Evolutionary conservation across 2,329 filamentous ascomycete species (phyloP), one percentile per base, ranked within the genome.

Genomic region (Pseudogymnoascus sp.): DNA sequence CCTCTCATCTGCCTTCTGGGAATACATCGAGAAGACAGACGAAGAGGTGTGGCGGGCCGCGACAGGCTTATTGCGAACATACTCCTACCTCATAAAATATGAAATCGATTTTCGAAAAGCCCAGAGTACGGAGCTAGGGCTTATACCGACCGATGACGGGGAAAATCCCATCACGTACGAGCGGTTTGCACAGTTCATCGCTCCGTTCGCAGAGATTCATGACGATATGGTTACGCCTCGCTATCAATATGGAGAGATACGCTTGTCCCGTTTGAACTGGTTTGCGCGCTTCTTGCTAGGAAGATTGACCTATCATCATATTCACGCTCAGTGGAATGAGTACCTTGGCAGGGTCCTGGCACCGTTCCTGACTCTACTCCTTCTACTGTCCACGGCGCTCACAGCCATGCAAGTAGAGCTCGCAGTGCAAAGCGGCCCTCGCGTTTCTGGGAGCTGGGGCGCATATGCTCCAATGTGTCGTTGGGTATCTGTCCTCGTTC

Each of bases 31-130:
- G 40, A 64, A 17, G 9, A 40, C 15, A 17, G n/a, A 40, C 15
- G 37, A 40, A 40, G 21, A 56, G 46, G 31, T 65, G 11, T 15
- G 31, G 21, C n/a, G 21, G 46, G 37, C 17, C 42, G 61, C 61
- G 23, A 21, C 72, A 17, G 75, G 75, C 2, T 73, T 73, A 26
- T 64, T 77, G 6, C 63, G 65, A 21, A 71, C 70, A 5, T 77
- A 76, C 63, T 44, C 61, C 0, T 62, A 69, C 5, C 67, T 77
- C 1, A 67, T 77, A 7, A 62, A 38, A 1, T 68, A 73, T 62
- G 66, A 73, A 63, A 73, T 72, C 29, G 75, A 77, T 63, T 73
- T 77, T 31, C 21, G 37, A 4, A 72, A 76, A 13, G 74, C 72
- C 11, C 64, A 68, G 21, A 67, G 69, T 2, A 35, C 62, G 7